Conservation (phyloP, 2,329 filamentous ascomycete genomes). For the Penicillium concentricum region DNA sequence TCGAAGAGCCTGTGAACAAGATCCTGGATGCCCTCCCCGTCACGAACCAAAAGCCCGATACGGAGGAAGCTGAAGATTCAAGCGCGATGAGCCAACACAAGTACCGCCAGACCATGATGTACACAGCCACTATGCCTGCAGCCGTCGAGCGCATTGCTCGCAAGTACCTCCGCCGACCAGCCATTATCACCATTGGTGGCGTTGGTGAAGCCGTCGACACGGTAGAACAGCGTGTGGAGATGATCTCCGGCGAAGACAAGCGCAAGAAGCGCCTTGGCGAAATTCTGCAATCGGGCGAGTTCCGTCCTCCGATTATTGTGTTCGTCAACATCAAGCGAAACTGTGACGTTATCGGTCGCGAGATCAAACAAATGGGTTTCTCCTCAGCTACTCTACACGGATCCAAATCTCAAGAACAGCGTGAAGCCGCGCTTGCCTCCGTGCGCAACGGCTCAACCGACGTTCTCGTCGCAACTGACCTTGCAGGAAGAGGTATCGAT, state of each 20-base stretch:
- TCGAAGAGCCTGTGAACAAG: constrained; percentile 96
- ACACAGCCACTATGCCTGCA: constrained; percentile 96
- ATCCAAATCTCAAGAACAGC: constrained; percentile 95
- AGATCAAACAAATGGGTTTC: constrained; percentile 93
- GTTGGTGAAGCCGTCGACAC: constrained; percentile 95
- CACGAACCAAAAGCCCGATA: constrained; percentile 91
- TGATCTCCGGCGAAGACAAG: constrained; percentile 86
- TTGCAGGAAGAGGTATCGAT: constrained; percentile 96
- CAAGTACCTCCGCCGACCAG: constrained; percentile 89
- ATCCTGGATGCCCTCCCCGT: constrained; percentile 94
- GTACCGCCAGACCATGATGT: constrained; percentile 99
- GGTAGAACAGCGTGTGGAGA: constrained; percentile 94
- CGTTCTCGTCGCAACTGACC: constrained; percentile 90
- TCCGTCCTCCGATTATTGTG: constrained; percentile 88
- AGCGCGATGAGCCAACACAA: constrained; percentile 79
- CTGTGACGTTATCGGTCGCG: constrained; percentile 89
- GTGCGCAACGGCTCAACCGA: constrained; percentile 77
- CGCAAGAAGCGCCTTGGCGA: constrained; percentile 94
- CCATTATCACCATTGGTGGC: constrained; percentile 92
- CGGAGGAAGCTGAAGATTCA: constrained; percentile 83
- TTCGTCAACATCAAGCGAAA: constrained; percentile 99
- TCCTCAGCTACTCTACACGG: constrained; percentile 88
- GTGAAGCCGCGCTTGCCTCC: constrained; percentile 86
- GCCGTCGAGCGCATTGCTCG: constrained; percentile 94
- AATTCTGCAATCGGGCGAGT: constrained; percentile 77